Base-by-base conservation (phyloP, 495 filamentous ascomycete species). In the Aspergillus affinis region DNA sequence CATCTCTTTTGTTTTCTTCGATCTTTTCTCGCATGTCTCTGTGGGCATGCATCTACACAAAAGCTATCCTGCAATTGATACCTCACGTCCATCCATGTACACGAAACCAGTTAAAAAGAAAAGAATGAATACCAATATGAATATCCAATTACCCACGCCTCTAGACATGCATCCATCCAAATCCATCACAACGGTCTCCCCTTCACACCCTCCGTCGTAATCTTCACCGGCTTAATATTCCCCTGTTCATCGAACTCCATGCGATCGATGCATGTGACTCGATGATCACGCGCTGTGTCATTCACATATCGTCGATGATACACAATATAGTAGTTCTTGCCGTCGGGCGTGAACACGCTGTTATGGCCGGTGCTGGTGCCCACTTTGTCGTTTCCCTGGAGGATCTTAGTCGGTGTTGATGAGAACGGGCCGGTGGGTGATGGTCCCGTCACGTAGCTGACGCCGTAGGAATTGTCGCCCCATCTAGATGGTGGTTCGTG, bases 261-360 rank as follows among this genome's bases (percentile, higher is more conserved):
- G 19, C 75, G 73, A 61, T 82, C 79, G 19, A 81, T 75, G 17
- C 75, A 76, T 2, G 73, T 60, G n/a, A 78, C 72, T 6, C 78
- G 76, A 59, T 82, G 72, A 53, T 80, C 74, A 23, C 67, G 70
- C 30, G 70, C 73, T 2, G 70, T 72, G 36, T 78, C 77, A 58
- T 71, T 74, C 0, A 75, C 63, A 13, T 68, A 70, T 8, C 74
- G 75, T 1, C 78, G 78, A 57, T 82, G 78, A 56, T 81, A 82
- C 18, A 80, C 71, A 17, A 82, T 78, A 55, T 80, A 82, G 65
- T 75, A 81, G 20, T 77, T 74, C 19, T 79, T 71, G 4, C 76
- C 75, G 44, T 72, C 61, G 13, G 75, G 75, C 3, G 79, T 64
- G 45, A 82, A 70, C 0, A 79, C 72, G 9, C 72, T 74, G 48